Evolutionary conservation across 306 rosid species (phyloP).

Genomic region (Rosa multiflora): DNA sequence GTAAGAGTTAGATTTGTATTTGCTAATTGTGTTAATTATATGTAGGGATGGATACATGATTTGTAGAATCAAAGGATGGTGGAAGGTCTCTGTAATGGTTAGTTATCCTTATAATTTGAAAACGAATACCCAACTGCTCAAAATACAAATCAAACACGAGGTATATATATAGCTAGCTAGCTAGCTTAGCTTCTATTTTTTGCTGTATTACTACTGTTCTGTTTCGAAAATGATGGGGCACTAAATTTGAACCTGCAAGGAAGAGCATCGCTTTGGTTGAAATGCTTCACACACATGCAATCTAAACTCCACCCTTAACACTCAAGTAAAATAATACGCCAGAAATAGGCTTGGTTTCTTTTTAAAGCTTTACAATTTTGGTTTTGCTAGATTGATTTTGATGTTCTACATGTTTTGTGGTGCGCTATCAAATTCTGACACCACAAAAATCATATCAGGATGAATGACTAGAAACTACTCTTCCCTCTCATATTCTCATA

Average conservation of each 20-base stretch:
- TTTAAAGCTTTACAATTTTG: background rate
- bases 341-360: slow-evolving; percentile 17
- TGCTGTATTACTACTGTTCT: background rate
- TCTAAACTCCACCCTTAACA: slow-evolving; percentile 16
- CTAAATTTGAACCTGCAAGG: slow-evolving; percentile 21
- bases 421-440: slow-evolving; percentile 24
- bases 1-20: background rate
- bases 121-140: slow-evolving; percentile 29
- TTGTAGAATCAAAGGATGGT: slow-evolving; percentile 16
- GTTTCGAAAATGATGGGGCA: slow-evolving; percentile 29
- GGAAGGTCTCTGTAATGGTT: slow-evolving; percentile 29
- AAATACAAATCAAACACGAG: background rate
- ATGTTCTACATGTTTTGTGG: slow-evolving; percentile 5
- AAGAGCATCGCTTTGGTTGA: background rate
- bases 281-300: slow-evolving; percentile 35
- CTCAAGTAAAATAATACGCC: slow-evolving; percentile 8
- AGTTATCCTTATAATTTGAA: slow-evolving; percentile 4
- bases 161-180: background rate
- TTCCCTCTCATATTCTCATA: background rate
- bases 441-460: background rate
- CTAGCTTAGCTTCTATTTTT: background rate
- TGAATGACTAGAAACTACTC: slow-evolving; percentile 2
- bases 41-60: background rate
- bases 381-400: slow-evolving; percentile 3
- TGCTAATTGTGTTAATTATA: background rate